A percentile compares a stretch with the other conserved stretches of the same genome.
Evolutionary conservation across 345 rosid genomes (phyloP).

Genomic region (Melaleuca quinquenervia): DNA sequence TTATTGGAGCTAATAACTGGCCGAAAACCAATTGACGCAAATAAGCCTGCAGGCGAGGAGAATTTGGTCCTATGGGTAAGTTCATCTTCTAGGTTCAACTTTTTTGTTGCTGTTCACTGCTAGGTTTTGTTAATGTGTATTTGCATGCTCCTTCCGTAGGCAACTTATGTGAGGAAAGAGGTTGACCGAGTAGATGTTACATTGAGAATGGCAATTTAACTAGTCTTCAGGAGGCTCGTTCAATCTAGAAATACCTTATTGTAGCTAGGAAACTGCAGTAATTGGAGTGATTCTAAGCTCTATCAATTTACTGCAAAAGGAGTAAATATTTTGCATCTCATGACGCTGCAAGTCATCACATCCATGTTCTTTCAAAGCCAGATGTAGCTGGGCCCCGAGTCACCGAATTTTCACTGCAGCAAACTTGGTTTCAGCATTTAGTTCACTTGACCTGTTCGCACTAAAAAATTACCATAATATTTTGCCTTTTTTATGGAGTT

Average conservation of each 20-base stretch:
- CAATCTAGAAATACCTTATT: neutral
- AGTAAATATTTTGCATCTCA: neutral
- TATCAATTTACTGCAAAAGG: neutral
- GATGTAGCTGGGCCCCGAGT: neutral
- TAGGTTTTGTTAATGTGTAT: neutral
- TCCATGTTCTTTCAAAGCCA: neutral
- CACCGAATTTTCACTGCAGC: neutral
- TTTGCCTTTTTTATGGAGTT: neutral
- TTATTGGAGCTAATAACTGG: conserved; percentile 79
- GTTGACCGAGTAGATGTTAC: neutral
- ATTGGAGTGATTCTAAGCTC: neutral
- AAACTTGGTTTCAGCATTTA: neutral
- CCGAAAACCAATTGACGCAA: conserved; percentile 81
- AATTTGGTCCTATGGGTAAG: conserved; percentile 91
- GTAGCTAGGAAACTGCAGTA: neutral
- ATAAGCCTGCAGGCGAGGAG: conserved; percentile 76
- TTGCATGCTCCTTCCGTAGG: neutral
- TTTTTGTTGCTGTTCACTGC: conserved; percentile 13
- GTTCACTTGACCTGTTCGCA: neutral
- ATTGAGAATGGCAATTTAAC: neutral
- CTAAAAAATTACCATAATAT: neutral
- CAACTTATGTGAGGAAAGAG: neutral
- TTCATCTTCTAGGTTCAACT: conserved; percentile 5
- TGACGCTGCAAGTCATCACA: neutral
- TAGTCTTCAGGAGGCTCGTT: neutral